A percentile compares a stretch with the other conserved stretches of the same genome.
Evolutionary conservation across 495 filamentous ascomycete species (phyloP).

Genomic region (Tuber umbilicatum): DNA sequence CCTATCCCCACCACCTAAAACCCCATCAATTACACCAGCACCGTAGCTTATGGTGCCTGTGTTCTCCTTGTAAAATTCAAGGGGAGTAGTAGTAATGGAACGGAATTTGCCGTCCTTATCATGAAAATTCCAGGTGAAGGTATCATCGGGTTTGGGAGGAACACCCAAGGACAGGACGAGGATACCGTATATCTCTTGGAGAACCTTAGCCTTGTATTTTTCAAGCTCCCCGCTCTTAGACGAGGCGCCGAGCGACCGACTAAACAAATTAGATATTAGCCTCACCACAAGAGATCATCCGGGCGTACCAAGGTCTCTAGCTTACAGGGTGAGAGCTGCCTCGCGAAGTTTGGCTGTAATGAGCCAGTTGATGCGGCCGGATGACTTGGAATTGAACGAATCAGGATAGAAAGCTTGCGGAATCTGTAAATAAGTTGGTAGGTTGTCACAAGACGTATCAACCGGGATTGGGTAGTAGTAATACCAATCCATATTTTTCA

Average conservation of each 20-base stretch:
- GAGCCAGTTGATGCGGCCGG: slow-evolving; percentile 60
- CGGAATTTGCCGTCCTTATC: slow-evolving; percentile 59
- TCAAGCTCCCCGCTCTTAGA: slow-evolving; percentile 23
- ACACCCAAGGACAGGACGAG: slow-evolving; percentile 72
- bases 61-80: slow-evolving; percentile 59
- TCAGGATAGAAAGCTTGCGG: slow-evolving; percentile 77
- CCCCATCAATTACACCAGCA: slow-evolving; percentile 31
- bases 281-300: background rate
- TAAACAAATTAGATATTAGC: slow-evolving; percentile 16
- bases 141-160: slow-evolving; percentile 57
- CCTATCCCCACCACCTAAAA: slow-evolving; percentile 36
- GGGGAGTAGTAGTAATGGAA: slow-evolving; percentile 56
- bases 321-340: slow-evolving; percentile 57
- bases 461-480: background rate
- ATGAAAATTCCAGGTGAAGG: slow-evolving; percentile 71
- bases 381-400: slow-evolving; percentile 65
- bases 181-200: slow-evolving; percentile 69
- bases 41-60: slow-evolving; percentile 39
- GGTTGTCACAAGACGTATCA: background rate
- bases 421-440: slow-evolving; percentile 42
- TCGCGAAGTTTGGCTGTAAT: slow-evolving; percentile 83
- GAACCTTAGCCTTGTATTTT: slow-evolving; percentile 59
- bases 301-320: slow-evolving; percentile 39
- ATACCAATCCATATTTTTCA: slow-evolving; percentile 68
- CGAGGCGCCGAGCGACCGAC: slow-evolving; percentile 24